Conservation (phyloP, 768 basidiomycete genomes). For the Clathrus columnatus region DNA sequence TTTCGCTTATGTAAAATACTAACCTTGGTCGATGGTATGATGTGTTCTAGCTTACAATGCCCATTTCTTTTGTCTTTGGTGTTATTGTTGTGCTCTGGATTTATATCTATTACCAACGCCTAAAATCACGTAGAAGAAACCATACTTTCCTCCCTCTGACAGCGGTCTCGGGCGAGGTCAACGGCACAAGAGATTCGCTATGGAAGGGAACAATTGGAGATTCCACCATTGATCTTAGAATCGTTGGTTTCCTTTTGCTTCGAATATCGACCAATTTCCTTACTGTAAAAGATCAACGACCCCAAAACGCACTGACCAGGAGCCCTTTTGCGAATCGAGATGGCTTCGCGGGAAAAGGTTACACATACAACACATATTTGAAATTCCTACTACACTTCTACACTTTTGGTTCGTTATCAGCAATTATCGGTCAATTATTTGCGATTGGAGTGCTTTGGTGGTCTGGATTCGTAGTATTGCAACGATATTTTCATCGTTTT, state of each 20-base stretch:
- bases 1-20: not conserved
- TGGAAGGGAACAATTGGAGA: not conserved
- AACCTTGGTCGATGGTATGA: not conserved
- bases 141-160: not conserved
- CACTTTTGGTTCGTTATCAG: not conserved
- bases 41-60: not conserved
- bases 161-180: not conserved
- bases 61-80: not conserved
- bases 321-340: not conserved
- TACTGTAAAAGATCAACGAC: not conserved
- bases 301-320: not conserved
- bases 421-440: conserved; percentile 2
- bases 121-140: not conserved
- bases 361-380: not conserved
- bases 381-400: not conserved
- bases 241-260: not conserved
- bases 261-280: not conserved
- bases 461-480: not conserved
- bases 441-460: conserved; percentile 4
- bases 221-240: not conserved
- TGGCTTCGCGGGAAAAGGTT: not conserved
- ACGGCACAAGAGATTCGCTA: not conserved
- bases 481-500: not conserved
- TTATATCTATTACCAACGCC: not conserved
- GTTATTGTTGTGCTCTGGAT: not conserved